These are phyloP conservation scores for Austroboletus niveus DNA, from an alignment of 1,284 basidiomycete genomes.

Conservation along the genomic window DNA sequence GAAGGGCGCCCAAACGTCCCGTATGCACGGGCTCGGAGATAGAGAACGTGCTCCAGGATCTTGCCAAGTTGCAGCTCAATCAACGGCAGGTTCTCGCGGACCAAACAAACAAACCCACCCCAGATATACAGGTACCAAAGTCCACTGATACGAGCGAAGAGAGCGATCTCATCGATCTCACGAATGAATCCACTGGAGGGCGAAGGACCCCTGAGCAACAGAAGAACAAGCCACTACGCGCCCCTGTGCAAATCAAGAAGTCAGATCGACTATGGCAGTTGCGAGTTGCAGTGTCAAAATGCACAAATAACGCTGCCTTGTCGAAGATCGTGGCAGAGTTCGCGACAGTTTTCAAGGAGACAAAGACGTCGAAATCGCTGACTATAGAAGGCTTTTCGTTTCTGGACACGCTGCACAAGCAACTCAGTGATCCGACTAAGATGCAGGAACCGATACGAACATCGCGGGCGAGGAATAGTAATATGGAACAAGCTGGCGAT, in stretches of 20 bases:
- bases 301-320: constrained; percentile 53
- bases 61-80: constrained; percentile 56
- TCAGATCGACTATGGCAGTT: constrained; percentile 52
- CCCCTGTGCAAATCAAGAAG: constrained; percentile 44
- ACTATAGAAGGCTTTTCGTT: constrained; percentile 71
- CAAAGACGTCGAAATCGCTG: constrained; percentile 61
- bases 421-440: constrained; percentile 62
- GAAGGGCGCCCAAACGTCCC: constrained; percentile 31
- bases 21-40: constrained; percentile 40
- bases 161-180: constrained; percentile 47
- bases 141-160: constrained; percentile 28
- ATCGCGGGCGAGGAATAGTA: constrained; percentile 39
- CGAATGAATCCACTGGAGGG: constrained; percentile 43
- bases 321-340: constrained; percentile 57
- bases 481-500: constrained; percentile 33
- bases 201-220: constrained; percentile 25
- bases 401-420: constrained; percentile 64
- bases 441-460: constrained; percentile 53
- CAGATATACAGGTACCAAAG: constrained; percentile 33
- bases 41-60: constrained; percentile 52
- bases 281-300: constrained; percentile 40
- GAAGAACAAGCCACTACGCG: constrained; percentile 25
- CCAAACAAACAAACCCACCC: constrained; percentile 43
- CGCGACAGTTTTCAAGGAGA: constrained; percentile 54
- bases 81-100: constrained; percentile 50